Evolutionary conservation across 495 filamentous ascomycete species (phyloP).

Genomic region (Staphylotrichum longicolle): DNA sequence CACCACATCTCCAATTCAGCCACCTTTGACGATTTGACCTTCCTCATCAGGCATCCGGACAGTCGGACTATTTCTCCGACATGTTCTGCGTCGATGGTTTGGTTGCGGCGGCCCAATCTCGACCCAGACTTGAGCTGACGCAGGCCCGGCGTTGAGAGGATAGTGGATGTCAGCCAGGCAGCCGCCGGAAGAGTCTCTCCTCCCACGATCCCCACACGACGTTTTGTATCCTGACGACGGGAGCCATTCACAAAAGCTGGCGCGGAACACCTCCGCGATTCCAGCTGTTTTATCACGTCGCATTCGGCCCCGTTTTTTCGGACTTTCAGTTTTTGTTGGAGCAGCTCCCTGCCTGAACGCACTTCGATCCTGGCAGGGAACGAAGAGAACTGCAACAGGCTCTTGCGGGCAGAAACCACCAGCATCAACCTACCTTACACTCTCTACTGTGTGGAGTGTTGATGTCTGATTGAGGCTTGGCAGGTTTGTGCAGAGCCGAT

Average conservation of each 20-base stretch:
- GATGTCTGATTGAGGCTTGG: too few species aligned
- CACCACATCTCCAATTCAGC: neutral
- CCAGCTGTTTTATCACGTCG: slow-evolving; percentile 6
- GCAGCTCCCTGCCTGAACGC: too few species aligned
- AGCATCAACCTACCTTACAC: too few species aligned
- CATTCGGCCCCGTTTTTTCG: slow-evolving; percentile 11
- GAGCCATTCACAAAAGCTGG: neutral
- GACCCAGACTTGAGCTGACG: neutral
- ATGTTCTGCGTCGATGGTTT: neutral
- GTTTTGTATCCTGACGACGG: too few species aligned
- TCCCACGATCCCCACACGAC: too few species aligned
- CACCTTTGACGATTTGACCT: neutral
- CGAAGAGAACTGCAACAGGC: too few species aligned
- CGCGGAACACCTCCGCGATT: neutral
- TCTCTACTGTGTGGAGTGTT: too few species aligned
- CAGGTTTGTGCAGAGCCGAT: too few species aligned
- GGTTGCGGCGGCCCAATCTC: slow-evolving; percentile 4
- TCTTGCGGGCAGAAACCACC: too few species aligned
- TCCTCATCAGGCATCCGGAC: neutral
- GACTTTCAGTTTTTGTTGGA: neutral
- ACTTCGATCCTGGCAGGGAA: too few species aligned
- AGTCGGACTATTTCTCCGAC: neutral
- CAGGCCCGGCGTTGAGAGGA: neutral
- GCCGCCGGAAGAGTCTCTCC: neutral
- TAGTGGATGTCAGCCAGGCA: slow-evolving; percentile 4